A percentile compares a stretch with the other conserved stretches of the same genome.
phyloP scores from a whole-genome alignment of 2,329 filamentous ascomycete genomes.

The Allantophomopsis cytisporea region DNA sequence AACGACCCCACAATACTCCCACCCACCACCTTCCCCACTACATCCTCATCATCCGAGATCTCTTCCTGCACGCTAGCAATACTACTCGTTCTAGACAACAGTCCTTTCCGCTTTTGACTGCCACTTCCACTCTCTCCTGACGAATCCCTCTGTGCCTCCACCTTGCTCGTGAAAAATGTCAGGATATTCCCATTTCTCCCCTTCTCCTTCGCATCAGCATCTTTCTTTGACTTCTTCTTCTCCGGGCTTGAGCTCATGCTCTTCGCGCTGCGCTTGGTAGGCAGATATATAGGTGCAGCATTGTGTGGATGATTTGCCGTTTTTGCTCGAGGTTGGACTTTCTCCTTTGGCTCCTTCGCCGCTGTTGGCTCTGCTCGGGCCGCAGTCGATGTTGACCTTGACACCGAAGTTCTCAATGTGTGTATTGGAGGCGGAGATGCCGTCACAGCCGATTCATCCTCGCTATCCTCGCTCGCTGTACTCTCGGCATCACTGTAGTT shows the following conservation, averaged over 20 bases:
- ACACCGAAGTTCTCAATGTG: not conserved
- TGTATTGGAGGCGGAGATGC: conserved; percentile 7
- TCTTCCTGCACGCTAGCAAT: conserved; percentile 4
- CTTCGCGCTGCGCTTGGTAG: conserved; percentile 16
- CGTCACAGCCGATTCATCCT: conserved; percentile 10
- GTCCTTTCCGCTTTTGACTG: too few species aligned
- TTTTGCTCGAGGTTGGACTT: conserved; percentile 11
- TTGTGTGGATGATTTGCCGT: conserved; percentile 13
- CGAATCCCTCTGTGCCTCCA: conserved; percentile 24
- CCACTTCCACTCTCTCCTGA: too few species aligned
- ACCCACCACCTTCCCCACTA: conserved; percentile 33
- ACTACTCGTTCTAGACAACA: not conserved
- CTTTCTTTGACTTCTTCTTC: conserved; percentile 24
- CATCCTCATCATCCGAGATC: conserved; percentile 45
- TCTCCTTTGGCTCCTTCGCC: conserved; percentile 14
- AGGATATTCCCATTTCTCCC: conserved; percentile 36
- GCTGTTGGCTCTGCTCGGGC: conserved; percentile 11
- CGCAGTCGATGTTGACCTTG: not conserved
- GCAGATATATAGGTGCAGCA: conserved; percentile 13
- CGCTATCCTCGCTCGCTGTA: conserved; percentile 1
- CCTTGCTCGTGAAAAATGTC: conserved; percentile 46
- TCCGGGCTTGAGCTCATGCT: conserved; percentile 29
- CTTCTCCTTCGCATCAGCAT: conserved; percentile 34
- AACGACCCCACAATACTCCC: conserved; percentile 41
- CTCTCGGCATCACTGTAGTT: conserved; percentile 19